These are phyloP conservation scores for Elsinoe perseae DNA, from an alignment of 2,329 filamentous ascomycete species.

Conservation along the genomic window DNA sequence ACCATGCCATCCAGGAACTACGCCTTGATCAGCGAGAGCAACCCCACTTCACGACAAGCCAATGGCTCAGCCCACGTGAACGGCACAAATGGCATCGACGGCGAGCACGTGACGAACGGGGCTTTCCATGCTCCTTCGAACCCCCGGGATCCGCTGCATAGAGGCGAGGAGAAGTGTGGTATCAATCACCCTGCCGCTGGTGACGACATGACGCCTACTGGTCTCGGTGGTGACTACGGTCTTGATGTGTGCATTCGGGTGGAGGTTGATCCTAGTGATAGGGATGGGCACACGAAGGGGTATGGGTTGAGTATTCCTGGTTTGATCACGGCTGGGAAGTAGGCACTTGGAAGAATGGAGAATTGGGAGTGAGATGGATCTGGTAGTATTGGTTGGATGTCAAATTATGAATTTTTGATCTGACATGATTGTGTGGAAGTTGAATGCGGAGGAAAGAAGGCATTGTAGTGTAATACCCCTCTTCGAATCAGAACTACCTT, in stretches of 20 bases:
- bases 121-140: conserved; percentile 37
- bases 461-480: conserved; percentile 9
- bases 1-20: conserved; percentile 71
- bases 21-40: conserved; percentile 53
- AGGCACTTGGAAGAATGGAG: neutral
- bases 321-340: conserved; percentile 28
- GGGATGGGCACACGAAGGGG: conserved; percentile 40
- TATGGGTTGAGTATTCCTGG: conserved; percentile 45
- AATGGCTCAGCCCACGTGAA: neutral
- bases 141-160: conserved; percentile 60
- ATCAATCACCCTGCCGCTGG: conserved; percentile 66
- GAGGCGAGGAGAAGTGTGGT: conserved; percentile 70
- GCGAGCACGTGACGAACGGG: neutral
- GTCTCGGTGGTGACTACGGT: conserved; percentile 38
- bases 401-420: too few species aligned
- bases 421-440: neutral
- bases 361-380: neutral
- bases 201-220: conserved; percentile 33
- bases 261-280: conserved; percentile 39
- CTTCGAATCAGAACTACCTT: neutral
- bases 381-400: too few species aligned
- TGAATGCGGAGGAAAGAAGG: neutral
- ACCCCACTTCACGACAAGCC: conserved; percentile 21
- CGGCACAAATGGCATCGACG: conserved; percentile 1
- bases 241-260: conserved; percentile 43